Evolutionary conservation across 2,329 filamentous ascomycete species (phyloP), one percentile per base, ranked within the genome.

Genomic region (Aspergillus sp.): DNA sequence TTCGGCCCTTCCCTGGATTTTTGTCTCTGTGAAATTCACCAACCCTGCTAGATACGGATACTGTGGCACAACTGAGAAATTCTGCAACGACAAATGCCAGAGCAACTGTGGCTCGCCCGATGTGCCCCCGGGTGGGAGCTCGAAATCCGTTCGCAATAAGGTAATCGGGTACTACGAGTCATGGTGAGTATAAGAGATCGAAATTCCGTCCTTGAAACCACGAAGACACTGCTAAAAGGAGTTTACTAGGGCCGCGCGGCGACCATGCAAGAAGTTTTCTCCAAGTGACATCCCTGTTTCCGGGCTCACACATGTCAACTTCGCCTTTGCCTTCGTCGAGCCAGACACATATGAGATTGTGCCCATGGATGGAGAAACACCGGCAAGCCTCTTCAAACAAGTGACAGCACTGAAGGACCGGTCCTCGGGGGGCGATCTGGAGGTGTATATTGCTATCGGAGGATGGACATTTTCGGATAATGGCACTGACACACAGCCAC

Each of bases 391-490:
- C 2, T 49, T 49, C 14, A 49, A 27, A 19, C 46, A 49, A 17
- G 37, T 31, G 3, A 31, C 31, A 6, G 46, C 24, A 49, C 33
- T n/a, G 35, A 19, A 35, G 46, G 46, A 15, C 46, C 27, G 24
- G 7, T 49, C 21, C n/a, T 37, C 21, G 31, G 9, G 27, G 8
- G 39, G 46, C 5, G 56, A 54, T 9, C 41, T 58, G 2, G 60
- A 66, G 39, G 52, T 45, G 3, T 64, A 41, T 14, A 57, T 66
- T 14, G 60, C 62, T 3, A 55, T 66, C 5, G 61, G 64, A 11
- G 64, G 64, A 3, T 66, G 61, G 62, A 52, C 58, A 17, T 41
- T 57, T 17, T 53, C 55, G 14, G 58, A 56, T 7, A 56, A 56
- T 17, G 19, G 45, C 6, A 59, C 44, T 11, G 52, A 17, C 2